These are phyloP conservation scores for Nymphaea thermarum DNA, from an alignment of 164 flowering plant genomes.

Conservation along the genomic window DNA sequence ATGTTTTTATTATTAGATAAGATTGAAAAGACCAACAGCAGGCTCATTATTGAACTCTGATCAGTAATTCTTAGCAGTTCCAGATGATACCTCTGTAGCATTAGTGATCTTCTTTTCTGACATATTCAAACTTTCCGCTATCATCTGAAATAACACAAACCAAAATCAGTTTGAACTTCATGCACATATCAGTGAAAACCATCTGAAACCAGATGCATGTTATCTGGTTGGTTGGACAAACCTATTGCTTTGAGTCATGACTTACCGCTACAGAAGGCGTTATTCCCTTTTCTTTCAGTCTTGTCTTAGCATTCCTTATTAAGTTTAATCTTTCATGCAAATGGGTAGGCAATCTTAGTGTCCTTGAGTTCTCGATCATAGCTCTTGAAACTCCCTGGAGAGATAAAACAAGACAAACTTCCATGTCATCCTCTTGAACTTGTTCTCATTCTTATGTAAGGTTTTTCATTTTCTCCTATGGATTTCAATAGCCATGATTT, in stretches of 20 bases:
- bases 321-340: conserved; percentile 76
- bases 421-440: not conserved
- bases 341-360: conserved; percentile 70
- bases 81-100: conserved; percentile 71
- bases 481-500: no score
- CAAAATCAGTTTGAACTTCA: not conserved
- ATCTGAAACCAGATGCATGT: not conserved
- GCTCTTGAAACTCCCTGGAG: conserved; percentile 94
- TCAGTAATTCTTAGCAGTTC: not conserved
- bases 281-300: conserved; percentile 64
- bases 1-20: not conserved
- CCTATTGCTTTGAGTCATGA: not conserved
- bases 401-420: not conserved
- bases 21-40: not conserved
- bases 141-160: conserved; percentile 37
- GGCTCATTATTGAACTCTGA: not conserved
- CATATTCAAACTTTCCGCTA: conserved; percentile 78
- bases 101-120: conserved; percentile 77
- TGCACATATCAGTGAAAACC: not conserved
- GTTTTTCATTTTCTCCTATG: not conserved
- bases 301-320: conserved; percentile 65
- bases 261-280: conserved; percentile 81
- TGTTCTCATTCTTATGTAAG: not conserved
- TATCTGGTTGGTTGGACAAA: no score
- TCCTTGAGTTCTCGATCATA: conserved; percentile 67